phyloP scores from a whole-genome alignment of 768 basidiomycete species.

The Aureoboletus auriporus region DNA sequence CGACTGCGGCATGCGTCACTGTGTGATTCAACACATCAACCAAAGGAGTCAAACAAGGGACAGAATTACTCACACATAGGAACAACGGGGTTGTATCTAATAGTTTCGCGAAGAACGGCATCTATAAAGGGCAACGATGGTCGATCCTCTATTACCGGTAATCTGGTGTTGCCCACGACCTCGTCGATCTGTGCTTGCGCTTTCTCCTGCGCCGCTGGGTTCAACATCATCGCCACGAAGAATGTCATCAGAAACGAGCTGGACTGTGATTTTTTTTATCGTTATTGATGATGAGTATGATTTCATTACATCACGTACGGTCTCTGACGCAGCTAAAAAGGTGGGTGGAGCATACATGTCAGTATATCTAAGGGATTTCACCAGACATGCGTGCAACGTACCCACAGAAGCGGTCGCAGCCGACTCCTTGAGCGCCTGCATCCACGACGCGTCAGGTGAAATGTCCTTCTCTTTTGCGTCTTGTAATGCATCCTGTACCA shows the following conservation, averaged over 20 bases:
- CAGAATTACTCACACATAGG: background rate
- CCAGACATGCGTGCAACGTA: background rate
- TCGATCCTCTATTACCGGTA: background rate
- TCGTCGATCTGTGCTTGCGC: background rate
- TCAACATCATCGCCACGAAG: too few relatives aligned
- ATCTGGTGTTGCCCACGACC: background rate
- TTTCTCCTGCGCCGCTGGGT: too few relatives aligned
- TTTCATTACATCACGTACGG: background rate
- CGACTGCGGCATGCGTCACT: too few relatives aligned
- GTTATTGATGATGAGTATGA: too few relatives aligned
- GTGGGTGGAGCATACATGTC: background rate
- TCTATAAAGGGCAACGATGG: background rate
- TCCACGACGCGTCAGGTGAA: background rate
- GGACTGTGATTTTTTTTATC: too few relatives aligned
- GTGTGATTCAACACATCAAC: too few relatives aligned
- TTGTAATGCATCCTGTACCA: conserved; percentile 7
- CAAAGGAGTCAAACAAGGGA: too few relatives aligned
- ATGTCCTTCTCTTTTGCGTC: background rate
- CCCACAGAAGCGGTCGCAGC: conserved; percentile 9
- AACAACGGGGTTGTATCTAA: background rate
- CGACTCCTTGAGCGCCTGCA: conserved; percentile 4
- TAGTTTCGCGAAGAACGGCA: background rate
- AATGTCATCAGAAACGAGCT: too few relatives aligned
- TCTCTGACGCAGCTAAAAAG: background rate
- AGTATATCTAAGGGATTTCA: background rate